Base-by-base conservation (phyloP, 2,329 filamentous ascomycete genomes). In the Monosporascus ibericus region DNA sequence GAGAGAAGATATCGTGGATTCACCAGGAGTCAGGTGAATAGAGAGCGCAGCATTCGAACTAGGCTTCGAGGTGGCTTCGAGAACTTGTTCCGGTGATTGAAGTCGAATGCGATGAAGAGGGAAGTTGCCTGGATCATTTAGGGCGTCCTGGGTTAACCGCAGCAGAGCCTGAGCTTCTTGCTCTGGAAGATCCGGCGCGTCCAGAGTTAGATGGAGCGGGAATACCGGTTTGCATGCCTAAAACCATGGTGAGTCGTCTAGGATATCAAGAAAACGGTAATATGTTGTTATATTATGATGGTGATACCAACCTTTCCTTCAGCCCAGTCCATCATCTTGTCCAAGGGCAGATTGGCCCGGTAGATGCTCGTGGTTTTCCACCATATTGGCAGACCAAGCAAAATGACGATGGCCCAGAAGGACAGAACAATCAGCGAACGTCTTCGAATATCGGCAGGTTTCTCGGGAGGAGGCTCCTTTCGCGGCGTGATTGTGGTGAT, bases 341-440 rank as follows among this genome's bases (percentile, higher is more conserved):
- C 80, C 60, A 96, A 70, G 5, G 94, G 94, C 60, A 99, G 74
- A 44, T 85, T 80, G 14, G 92, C 92, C 51, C 94, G 83, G 69
- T 95, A 92, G 51, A 97, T 95, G 0, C 88, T 87, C 4, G 94
- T 99, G 0, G 94, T 97, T 69, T 85, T 85, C 85, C 90, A 95
- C 94, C 94, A 99, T 80, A 95, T 86, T 52, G 94, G 94, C 59
- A 99, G 70, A 3, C 94, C 94, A 6, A 99, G 73, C 30, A 87
- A 80, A 6, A 95, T 68, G 6, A 95, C 89, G 38, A 97, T 84
- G 5, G 84, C 75, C 94, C 94, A 99, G 70, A 96, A 97, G 8
- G 92, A 92, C 56, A 88, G 69, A 56, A 99, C 85, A 48, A 97
- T 87, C 56, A 78, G 77, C 47, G 83, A 82, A 51, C 94, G 86